phyloP scores from a whole-genome alignment of 2,329 filamentous ascomycete genomes.

The Monosporascus cannonballus region DNA sequence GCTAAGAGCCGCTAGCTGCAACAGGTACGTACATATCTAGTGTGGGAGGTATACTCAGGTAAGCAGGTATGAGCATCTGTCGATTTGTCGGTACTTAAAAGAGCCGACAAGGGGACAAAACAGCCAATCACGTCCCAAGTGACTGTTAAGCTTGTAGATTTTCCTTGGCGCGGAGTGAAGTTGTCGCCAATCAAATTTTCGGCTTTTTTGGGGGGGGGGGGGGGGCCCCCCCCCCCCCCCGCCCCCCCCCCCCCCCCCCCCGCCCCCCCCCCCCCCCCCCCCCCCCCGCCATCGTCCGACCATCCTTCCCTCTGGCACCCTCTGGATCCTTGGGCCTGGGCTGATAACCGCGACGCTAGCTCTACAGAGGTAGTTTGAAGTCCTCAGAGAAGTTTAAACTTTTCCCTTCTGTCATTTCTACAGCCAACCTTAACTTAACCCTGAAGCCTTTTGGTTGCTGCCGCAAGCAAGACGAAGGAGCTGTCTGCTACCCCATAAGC shows the following conservation, averaged over 20 bases:
- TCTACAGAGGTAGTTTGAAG: no score
- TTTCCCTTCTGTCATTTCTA: no score
- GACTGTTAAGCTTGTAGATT: background rate
- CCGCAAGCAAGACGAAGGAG: constrained; percentile 44
- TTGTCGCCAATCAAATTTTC: background rate
- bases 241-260: no score
- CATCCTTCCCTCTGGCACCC: no score
- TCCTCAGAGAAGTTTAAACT: no score
- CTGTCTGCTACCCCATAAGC: constrained; percentile 32
- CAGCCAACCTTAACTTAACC: no score
- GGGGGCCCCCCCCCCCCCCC: no score
- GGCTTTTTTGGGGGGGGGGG: background rate
- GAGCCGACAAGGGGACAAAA: background rate
- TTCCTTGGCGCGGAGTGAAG: background rate
- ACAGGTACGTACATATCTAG: background rate
- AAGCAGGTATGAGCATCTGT: no score
- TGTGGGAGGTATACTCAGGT: background rate
- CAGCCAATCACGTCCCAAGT: background rate
- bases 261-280: no score
- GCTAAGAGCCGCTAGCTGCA: background rate
- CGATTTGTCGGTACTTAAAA: background rate
- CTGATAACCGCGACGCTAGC: no score
- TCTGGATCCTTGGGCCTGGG: no score
- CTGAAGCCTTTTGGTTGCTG: no score
- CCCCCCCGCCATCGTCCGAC: background rate